Base-by-base conservation (phyloP, 2,329 filamentous ascomycete genomes). In the Nigrospora oryzae region DNA sequence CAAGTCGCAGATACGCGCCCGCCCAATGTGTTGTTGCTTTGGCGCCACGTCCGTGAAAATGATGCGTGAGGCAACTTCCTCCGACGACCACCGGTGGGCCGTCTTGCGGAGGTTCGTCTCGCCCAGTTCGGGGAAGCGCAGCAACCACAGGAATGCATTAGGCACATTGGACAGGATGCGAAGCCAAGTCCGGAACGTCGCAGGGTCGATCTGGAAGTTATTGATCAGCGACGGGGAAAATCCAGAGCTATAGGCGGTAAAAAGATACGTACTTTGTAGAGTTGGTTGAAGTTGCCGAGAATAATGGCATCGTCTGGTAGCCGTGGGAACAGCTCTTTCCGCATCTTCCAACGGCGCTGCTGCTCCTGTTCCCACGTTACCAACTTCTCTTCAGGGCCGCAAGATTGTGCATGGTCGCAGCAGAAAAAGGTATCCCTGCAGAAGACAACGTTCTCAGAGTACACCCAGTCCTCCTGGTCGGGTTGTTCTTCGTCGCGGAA, bases 371-470 rank as follows among this genome's bases (percentile, higher is more conserved):
- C 79, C 93, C 93, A 98, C 3, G 78, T 81, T 37, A 90, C 64
- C 15, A 71, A 71, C 37, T 71, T 74, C 50, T 89, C 86, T 47
- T 75, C 68, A 0, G 77, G 73, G 55, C 91, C 87, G 15, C 88
- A 88, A 45, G 90, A 96, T 63, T 97, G 90, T 40, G 87, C 81
- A 63, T 98, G 93, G 53, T 98, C 93, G 58, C 93, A 97, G 62
- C 93, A 98, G 70, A 98, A 98, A 67, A 98, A 98, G 0, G 90
- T 96, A 56, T 96, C 86, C 8, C 85, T 81, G 44, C 89, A 94
- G 63, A 90, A 98, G 43, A 98, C 87, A 50, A 98, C 87, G 60
- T 96, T 98, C 64, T 98, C 93, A 2, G 86, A 88, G 60, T 98
- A 98, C 33, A 98, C 81, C 93, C 93, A 98, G 48, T 86, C 77